Conservation (phyloP, 2,329 filamentous ascomycete species). For the Pseudogymnoascus sp. region DNA sequence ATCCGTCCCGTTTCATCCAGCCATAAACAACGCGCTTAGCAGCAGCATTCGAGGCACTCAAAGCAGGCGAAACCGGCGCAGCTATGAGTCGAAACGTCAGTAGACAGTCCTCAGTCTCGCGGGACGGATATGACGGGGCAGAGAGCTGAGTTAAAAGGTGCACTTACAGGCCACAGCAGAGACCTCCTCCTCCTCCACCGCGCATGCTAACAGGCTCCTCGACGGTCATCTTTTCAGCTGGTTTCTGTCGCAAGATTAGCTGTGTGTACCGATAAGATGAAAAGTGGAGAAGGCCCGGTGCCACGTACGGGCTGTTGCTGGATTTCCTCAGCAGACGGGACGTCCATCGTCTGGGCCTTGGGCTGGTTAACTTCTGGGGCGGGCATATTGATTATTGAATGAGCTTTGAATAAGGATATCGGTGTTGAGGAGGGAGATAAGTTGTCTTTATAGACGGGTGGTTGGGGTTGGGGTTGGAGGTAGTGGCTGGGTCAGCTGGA, state of each 20-base stretch:
- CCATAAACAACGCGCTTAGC: constrained; percentile 10
- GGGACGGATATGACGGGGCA: neutral
- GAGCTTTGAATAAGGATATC: neutral
- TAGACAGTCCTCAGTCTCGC: neutral
- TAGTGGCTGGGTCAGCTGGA: constrained; percentile 5
- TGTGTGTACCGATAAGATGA: neutral
- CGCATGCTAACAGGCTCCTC: constrained; percentile 16
- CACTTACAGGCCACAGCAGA: constrained; percentile 21
- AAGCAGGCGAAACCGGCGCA: constrained; percentile 22
- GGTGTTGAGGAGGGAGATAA: neutral
- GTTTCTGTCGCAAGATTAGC: constrained; percentile 6
- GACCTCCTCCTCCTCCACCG: constrained; percentile 19
- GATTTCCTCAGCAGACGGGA: constrained; percentile 9
- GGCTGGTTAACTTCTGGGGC: constrained; percentile 9
- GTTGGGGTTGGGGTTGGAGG: neutral
- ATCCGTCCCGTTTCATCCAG: neutral
- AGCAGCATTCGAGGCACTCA: constrained; percentile 22
- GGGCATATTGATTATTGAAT: constrained; percentile 2
- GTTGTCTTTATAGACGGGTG: neutral
- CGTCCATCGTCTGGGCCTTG: constrained; percentile 6
- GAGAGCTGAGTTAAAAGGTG: neutral
- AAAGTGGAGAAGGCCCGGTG: neutral
- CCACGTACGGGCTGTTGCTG: constrained; percentile 19
- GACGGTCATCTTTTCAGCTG: constrained; percentile 13
- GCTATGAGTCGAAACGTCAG: constrained; percentile 10